Percentiles rank a stretch among this genome's conserved stretches.
Conservation (phyloP, 1,284 basidiomycete species). For the Ustilago trichophora region DNA sequence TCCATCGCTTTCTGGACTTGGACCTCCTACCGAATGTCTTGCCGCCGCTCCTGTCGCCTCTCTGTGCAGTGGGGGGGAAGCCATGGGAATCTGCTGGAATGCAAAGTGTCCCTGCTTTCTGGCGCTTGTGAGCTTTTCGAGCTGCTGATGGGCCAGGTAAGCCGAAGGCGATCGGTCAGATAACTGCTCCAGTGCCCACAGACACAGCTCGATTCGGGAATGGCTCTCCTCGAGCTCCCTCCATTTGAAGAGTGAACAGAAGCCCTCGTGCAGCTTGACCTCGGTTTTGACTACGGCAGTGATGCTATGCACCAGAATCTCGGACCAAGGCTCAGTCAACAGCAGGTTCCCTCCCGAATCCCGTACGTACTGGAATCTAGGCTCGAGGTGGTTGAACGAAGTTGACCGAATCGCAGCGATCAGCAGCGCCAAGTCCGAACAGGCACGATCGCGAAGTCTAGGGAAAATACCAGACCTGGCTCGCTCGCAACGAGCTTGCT, state of each 20-base stretch:
- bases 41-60: too few relatives aligned
- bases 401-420: slow-evolving; percentile 18
- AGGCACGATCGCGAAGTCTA: slow-evolving; percentile 14
- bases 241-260: slow-evolving; percentile 16
- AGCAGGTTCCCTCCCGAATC: slow-evolving; percentile 21
- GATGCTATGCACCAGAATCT: slow-evolving; percentile 24
- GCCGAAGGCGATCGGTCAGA: slow-evolving; percentile 18
- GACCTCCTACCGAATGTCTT: too few relatives aligned
- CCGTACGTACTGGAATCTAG: slow-evolving; percentile 15
- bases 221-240: slow-evolving; percentile 16
- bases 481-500: slow-evolving; percentile 2
- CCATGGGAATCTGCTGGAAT: slow-evolving; percentile 16
- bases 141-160: slow-evolving; percentile 9
- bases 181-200: slow-evolving; percentile 19
- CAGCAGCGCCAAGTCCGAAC: slow-evolving; percentile 13
- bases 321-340: slow-evolving; percentile 22
- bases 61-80: slow-evolving; percentile 2
- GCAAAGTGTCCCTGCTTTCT: not conserved
- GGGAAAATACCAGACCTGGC: slow-evolving; percentile 14
- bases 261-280: slow-evolving; percentile 21
- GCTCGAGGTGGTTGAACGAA: slow-evolving; percentile 5
- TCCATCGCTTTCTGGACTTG: slow-evolving; percentile 4
- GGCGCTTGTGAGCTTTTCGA: slow-evolving; percentile 1
- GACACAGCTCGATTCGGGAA: slow-evolving; percentile 5
- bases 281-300: slow-evolving; percentile 18